These are phyloP conservation scores for Penicillium sp. DNA, from an alignment of 2,329 filamentous ascomycete species.

Conservation along the genomic window DNA sequence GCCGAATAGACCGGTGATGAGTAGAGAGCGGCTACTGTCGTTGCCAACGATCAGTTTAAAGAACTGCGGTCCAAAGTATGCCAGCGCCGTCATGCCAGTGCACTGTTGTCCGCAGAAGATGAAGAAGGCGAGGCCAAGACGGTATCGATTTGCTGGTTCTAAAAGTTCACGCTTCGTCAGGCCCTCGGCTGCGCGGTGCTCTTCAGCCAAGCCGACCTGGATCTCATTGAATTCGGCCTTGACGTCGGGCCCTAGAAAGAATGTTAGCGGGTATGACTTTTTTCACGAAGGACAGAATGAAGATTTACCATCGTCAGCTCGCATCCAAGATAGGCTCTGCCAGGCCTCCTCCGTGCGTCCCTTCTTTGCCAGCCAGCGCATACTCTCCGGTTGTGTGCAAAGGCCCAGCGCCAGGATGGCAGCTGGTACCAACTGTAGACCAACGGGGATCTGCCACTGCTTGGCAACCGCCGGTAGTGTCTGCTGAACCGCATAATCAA, in stretches of 20 bases:
- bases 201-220: conserved; percentile 21
- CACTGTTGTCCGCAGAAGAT: conserved; percentile 48
- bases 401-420: conserved; percentile 46
- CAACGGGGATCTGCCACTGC: conserved; percentile 49
- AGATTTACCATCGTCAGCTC: conserved; percentile 30
- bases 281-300: background rate
- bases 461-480: conserved; percentile 36
- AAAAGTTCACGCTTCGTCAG: conserved; percentile 46
- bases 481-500: conserved; percentile 46
- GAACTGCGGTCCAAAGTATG: conserved; percentile 47
- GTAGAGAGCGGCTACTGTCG: conserved; percentile 39
- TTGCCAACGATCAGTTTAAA: conserved; percentile 47
- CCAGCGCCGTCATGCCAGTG: conserved; percentile 48
- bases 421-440: conserved; percentile 46
- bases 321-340: conserved; percentile 47
- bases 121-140: conserved; percentile 45
- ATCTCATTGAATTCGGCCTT: conserved; percentile 42
- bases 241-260: conserved; percentile 35
- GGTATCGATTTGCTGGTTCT: conserved; percentile 44
- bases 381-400: conserved; percentile 46
- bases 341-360: conserved; percentile 46
- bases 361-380: conserved; percentile 47
- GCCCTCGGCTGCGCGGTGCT: conserved; percentile 38
- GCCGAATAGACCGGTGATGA: conserved; percentile 49
- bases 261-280: conserved; percentile 9